Percentiles rank a stretch among this genome's conserved stretches.
phyloP scores from a whole-genome alignment of 176 grass and related monocot species.

The Chloris gayana region DNA sequence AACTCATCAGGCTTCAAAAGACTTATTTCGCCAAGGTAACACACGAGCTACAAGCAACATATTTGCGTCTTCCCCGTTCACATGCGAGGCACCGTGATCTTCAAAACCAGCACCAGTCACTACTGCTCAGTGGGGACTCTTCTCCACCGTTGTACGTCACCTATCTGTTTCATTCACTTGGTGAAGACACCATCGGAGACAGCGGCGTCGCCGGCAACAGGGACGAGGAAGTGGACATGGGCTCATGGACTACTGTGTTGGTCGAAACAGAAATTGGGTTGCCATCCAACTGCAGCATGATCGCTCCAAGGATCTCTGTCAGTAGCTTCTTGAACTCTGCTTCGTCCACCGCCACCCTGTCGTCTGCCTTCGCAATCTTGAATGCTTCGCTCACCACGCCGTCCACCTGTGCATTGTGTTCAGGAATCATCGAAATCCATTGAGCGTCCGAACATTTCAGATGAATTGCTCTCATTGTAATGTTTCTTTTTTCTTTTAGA shows the following conservation, averaged over 20 bases:
- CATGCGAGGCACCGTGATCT: background rate
- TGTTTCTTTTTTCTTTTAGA: too few relatives aligned
- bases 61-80: background rate
- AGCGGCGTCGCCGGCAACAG: conserved; percentile 45
- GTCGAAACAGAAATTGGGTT: conserved; percentile 65
- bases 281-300: conserved; percentile 83
- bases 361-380: conserved; percentile 57
- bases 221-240: conserved; percentile 49
- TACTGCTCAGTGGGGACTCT: background rate
- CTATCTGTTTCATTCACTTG: background rate
- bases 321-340: conserved; percentile 76
- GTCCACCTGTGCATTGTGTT: conserved; percentile 54
- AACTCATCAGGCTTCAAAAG: background rate
- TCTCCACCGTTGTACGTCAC: background rate
- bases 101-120: background rate
- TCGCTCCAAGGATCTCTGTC: conserved; percentile 69
- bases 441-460: background rate
- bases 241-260: conserved; percentile 77
- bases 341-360: conserved; percentile 60
- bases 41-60: background rate
- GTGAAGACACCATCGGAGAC: conserved; percentile 42
- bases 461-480: too few relatives aligned
- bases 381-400: conserved; percentile 65
- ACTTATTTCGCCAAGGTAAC: background rate
- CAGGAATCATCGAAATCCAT: background rate